Conservation (phyloP, 2,329 filamentous ascomycete genomes). For the Neonectria punicea region DNA sequence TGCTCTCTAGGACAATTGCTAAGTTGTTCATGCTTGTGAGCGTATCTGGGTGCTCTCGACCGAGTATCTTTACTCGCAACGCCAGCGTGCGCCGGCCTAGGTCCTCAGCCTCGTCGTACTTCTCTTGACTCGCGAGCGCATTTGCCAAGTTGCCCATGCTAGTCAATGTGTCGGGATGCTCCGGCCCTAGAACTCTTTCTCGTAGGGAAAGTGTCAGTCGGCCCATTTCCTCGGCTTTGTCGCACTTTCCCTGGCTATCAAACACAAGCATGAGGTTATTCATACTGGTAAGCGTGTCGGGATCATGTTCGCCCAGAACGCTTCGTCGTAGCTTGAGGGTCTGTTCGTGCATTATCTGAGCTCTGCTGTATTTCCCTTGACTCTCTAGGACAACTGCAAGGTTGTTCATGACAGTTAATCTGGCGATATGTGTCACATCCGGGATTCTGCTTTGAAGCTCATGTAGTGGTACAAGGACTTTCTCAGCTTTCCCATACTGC, state of each 20-base stretch:
- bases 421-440: too few relatives aligned
- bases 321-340: too few relatives aligned
- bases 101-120: neutral
- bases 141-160: neutral
- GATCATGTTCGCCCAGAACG: too few relatives aligned
- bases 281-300: too few relatives aligned
- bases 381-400: too few relatives aligned
- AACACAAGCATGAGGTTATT: neutral
- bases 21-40: conserved; percentile 1
- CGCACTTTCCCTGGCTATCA: neutral
- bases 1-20: neutral
- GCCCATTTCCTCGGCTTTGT: neutral
- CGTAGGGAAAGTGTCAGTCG: neutral
- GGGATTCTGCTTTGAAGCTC: too few relatives aligned
- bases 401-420: too few relatives aligned
- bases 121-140: neutral
- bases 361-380: too few relatives aligned
- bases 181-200: neutral
- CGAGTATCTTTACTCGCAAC: neutral
- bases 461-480: neutral
- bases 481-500: conserved; percentile 1
- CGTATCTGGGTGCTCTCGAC: neutral
- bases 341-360: too few relatives aligned
- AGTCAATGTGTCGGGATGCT: neutral
- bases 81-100: too few relatives aligned